phyloP scores from a whole-genome alignment of 345 rosid species.

The Citrus sinensis region DNA sequence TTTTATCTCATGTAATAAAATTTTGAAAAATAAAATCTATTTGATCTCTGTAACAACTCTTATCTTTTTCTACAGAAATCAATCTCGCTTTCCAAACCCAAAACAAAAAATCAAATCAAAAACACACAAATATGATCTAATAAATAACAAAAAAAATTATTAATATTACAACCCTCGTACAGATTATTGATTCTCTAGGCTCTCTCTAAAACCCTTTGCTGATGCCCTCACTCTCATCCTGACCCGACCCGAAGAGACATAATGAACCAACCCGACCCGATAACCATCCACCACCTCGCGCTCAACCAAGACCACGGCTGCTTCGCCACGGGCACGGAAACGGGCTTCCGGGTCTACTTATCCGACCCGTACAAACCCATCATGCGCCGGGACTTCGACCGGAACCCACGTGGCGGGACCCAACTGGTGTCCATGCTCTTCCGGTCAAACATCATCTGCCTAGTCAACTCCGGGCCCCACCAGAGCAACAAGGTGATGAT shows the following conservation, averaged over 20 bases:
- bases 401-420: conserved; percentile 52
- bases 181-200: too few species aligned
- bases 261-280: conserved; percentile 15
- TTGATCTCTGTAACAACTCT: background rate
- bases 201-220: too few species aligned
- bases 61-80: background rate
- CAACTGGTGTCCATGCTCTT: conserved; percentile 79
- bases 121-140: background rate
- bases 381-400: conserved; percentile 73
- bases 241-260: background rate
- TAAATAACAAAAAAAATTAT: background rate
- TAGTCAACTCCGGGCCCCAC: conserved; percentile 69
- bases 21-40: background rate
- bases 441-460: conserved; percentile 68
- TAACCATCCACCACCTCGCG: conserved; percentile 38
- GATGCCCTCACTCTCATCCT: too few species aligned
- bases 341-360: conserved; percentile 81
- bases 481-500: conserved; percentile 81
- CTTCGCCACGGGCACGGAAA: conserved; percentile 76
- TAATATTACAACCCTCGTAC: too few species aligned
- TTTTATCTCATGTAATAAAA: background rate
- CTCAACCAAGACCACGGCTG: conserved; percentile 86
- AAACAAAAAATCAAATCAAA: background rate
- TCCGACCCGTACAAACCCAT: conserved; percentile 68
- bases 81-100: background rate